These are phyloP conservation scores for Fusarium graminum DNA, from an alignment of 2,329 filamentous ascomycete species.

Conservation along the genomic window DNA sequence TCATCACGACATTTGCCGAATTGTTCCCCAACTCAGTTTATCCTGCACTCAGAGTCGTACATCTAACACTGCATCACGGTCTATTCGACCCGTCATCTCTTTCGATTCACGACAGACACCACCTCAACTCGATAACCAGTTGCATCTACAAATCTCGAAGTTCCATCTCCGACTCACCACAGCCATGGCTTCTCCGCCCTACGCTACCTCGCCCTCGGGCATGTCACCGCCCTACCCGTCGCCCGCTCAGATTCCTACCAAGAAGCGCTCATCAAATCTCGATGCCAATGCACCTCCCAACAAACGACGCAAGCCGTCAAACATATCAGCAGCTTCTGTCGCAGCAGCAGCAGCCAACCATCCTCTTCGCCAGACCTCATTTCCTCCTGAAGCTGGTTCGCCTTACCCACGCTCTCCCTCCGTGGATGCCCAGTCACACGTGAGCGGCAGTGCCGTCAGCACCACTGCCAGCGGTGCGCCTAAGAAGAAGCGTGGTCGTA, in stretches of 20 bases:
- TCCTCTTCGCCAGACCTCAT: slow-evolving; percentile 84
- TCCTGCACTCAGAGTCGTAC: background rate
- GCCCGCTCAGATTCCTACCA: slow-evolving; percentile 64
- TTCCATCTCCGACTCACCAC: background rate
- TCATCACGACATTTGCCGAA: slow-evolving; percentile 6
- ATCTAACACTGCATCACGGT: background rate
- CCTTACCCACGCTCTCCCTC: slow-evolving; percentile 74
- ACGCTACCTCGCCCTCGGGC: slow-evolving; percentile 63
- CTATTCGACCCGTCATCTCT: background rate
- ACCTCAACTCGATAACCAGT: background rate
- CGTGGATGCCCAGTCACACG: slow-evolving; percentile 69
- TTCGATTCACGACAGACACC: background rate
- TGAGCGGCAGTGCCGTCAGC: slow-evolving; percentile 72
- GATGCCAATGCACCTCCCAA: slow-evolving; percentile 64
- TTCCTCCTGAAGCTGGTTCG: slow-evolving; percentile 73
- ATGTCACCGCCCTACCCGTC: slow-evolving; percentile 68
- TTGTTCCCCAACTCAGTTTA: background rate
- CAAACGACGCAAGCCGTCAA: slow-evolving; percentile 80
- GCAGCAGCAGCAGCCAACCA: slow-evolving; percentile 67
- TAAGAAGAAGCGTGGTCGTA: slow-evolving; percentile 73
- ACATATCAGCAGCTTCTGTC: slow-evolving; percentile 66
- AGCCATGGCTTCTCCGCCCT: slow-evolving; percentile 69
- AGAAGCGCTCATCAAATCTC: slow-evolving; percentile 71
- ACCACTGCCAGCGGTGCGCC: slow-evolving; percentile 54
- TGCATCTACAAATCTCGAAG: slow-evolving; percentile 4